Evolutionary conservation across 1,139 yeast genomes (phyloP), one percentile per base, ranked within the genome.

Genomic region (Taphrina communis): DNA sequence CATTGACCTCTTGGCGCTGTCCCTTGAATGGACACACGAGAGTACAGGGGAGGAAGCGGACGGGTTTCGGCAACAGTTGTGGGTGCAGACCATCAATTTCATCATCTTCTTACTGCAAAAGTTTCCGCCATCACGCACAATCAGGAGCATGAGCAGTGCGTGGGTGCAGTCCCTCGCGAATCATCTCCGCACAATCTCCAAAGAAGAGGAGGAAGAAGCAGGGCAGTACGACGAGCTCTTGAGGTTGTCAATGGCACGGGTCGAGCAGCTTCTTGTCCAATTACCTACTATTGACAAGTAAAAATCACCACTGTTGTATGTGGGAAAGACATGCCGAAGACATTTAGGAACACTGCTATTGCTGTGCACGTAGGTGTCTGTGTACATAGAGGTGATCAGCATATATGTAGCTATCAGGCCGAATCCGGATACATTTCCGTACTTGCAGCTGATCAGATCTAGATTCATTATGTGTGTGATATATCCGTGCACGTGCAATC

Each of bases 51-150:
- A 8, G 7, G 58, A 21, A 14, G 42, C 42, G 35, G 60, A 56
- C 19, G 50, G 17, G 35, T 11, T 41, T 17, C 50, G 50, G 9
- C 9, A 6, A 1, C 60, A 39, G 60, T 36, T 38, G 21, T 53
- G 58, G 41, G 17, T 38, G 11, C 58, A 53, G 42, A 36, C 58
- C 11, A 36, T 53, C 42, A 53, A 35, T 11, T 17, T 53, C 11
- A 53, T 53, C 58, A 53, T 53, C 41, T 53, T 53, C 14, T 7
- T 53, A 5, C 58, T 53, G 19, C 58, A 53, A 17, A 50, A n/a
- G n/a, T 50, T 21, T n/a, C 53, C 53, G 36, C 9, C 1, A 3
- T 50, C 53, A 9, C 9, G 36, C 12, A 8, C 9, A n/a, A 21
- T 50, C 53, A 19, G 36, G 36, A 11, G 12, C 53, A 50, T 50